Evolutionary conservation across 2,329 filamentous ascomycete genomes (phyloP).

Genomic region (Fusarium pseudograminearum): DNA sequence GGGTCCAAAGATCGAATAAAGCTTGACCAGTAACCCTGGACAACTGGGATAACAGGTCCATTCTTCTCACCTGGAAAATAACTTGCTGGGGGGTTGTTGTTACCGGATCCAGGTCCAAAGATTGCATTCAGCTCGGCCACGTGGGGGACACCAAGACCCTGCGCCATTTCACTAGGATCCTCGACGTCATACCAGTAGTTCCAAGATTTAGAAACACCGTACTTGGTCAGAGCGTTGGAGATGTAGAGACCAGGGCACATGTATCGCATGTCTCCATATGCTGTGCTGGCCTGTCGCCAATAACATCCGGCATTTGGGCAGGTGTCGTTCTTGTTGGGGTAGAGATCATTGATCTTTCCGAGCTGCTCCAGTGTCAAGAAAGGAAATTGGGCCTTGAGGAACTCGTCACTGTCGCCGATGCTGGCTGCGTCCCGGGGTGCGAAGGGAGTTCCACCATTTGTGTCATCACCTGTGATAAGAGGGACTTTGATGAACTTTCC

Average conservation of each 20-base stretch:
- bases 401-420: constrained; percentile 50
- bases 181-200: constrained; percentile 78
- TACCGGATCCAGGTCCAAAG: constrained; percentile 71
- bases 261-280: constrained; percentile 53
- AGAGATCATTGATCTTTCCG: constrained; percentile 50
- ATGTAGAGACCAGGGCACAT: constrained; percentile 53
- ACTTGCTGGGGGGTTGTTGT: constrained; percentile 59
- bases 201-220: constrained; percentile 62
- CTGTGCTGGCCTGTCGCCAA: constrained; percentile 54
- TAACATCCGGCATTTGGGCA: constrained; percentile 52
- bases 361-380: constrained; percentile 51
- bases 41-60: constrained; percentile 66
- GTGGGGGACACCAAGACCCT: constrained; percentile 74
- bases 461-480: constrained; percentile 59
- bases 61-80: constrained; percentile 68
- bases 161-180: constrained; percentile 63
- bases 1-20: constrained; percentile 77
- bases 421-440: constrained; percentile 49
- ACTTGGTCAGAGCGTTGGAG: constrained; percentile 45
- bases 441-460: constrained; percentile 55
- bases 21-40: constrained; percentile 80
- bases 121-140: constrained; percentile 75
- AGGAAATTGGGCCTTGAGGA: constrained; percentile 53
- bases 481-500: constrained; percentile 67
- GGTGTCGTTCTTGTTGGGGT: constrained; percentile 52